Evolutionary conservation across 2,329 filamentous ascomycete species (phyloP).

Genomic region (Acephala macrosclerotiorum): DNA sequence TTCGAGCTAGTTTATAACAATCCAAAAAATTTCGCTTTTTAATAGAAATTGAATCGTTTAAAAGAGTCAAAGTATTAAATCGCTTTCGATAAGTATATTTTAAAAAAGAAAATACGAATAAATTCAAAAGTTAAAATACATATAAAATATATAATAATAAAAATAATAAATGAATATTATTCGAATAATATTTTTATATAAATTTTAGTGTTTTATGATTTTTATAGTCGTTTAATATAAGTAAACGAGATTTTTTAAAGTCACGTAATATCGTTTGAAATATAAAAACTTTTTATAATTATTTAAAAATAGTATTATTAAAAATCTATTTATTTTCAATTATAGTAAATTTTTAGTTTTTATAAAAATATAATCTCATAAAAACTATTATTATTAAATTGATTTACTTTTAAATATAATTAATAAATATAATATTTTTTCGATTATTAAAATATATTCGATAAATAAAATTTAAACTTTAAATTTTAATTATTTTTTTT

Average conservation of each 20-base stretch:
- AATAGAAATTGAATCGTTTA: slow-evolving; percentile 10
- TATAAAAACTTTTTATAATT: background rate
- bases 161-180: no score
- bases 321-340: no score
- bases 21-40: slow-evolving; percentile 12
- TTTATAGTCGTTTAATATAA: no score
- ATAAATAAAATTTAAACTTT: slow-evolving; percentile 23
- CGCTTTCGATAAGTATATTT: slow-evolving; percentile 13
- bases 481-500: slow-evolving; percentile 12
- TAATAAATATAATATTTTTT: slow-evolving; percentile 2
- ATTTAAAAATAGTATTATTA: background rate
- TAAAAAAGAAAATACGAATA: slow-evolving; percentile 8
- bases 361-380: no score
- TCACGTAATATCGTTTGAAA: no score
- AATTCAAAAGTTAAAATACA: no score
- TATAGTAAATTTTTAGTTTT: no score
- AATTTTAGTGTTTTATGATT: no score
- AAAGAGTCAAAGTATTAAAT: background rate
- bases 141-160: no score
- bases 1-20: slow-evolving; percentile 10
- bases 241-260: no score
- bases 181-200: no score
- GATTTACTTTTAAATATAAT: slow-evolving; percentile 26
- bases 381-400: background rate
- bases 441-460: slow-evolving; percentile 19